Evolutionary conservation across 352 stramenopile species (phyloP), one percentile per base, ranked within the genome.

Genomic region (Aphanomyces euteiches): DNA sequence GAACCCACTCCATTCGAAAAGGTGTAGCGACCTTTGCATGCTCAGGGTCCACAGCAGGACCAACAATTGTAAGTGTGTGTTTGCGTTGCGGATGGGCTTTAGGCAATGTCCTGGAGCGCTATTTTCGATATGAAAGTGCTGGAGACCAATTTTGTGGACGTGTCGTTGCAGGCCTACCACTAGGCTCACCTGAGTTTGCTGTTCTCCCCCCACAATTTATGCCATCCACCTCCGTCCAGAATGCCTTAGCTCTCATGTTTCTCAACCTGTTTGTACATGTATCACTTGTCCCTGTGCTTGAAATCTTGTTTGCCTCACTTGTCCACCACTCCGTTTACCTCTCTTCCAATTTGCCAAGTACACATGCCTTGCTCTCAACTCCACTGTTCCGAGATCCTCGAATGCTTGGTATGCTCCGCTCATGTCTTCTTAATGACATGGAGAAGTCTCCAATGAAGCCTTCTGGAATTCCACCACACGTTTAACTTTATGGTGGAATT

Each of bases 1-100:
- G 54, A 19, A 60, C 54, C 17, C 21, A 60, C n/a, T 60, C 54
- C 7, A 68, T 74, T 47, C 34, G 64, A 4, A 75, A 75, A 61
- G 56, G 64, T 3, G 34, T 67, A 5, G 67, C 72, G 8, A 73
- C 72, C 12, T 75, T 70, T 48, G 5, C 58, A 3, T 72, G 48
- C 28, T 69, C 54, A 56, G 61, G 50, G 1, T 64, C 19, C 19
- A 72, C 48, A 15, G 69, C 7, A 47, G 54, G 47, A 3, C 63
- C 6, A 17, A 72, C 71, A 3, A 67, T 56, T 67, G 48, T 54
- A 7, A 66, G 61, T 47, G 60, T 72, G 4, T 72, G 47, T 39
- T 60, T 72, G 7, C 59, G 60, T 2, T 71, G 61, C 34, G 61
- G 53, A 3, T 72, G 56, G 53, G 41, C 69, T 28, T 7, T 72